phyloP scores from a whole-genome alignment of 345 rosid genomes.

The Capsella bursapastoris region DNA sequence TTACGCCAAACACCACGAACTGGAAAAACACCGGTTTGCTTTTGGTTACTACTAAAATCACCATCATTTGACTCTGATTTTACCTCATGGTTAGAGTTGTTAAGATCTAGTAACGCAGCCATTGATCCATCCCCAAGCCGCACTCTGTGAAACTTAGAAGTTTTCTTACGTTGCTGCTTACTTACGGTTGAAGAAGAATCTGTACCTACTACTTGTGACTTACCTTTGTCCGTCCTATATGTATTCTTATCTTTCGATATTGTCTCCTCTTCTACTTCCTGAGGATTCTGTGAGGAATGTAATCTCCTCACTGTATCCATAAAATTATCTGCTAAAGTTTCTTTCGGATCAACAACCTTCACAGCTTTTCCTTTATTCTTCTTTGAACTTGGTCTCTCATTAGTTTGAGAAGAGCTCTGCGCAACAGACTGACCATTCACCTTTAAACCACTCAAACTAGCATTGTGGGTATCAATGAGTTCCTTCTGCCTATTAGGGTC shows the following conservation, averaged over 20 bases:
- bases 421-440: slow-evolving; percentile 36
- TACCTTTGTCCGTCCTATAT: slow-evolving; percentile 63
- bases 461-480: slow-evolving; percentile 67
- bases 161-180: slow-evolving; percentile 69
- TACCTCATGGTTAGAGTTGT: slow-evolving; percentile 49
- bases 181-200: slow-evolving; percentile 42
- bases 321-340: slow-evolving; percentile 61
- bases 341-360: slow-evolving; percentile 47
- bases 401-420: slow-evolving; percentile 38
- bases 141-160: slow-evolving; percentile 73
- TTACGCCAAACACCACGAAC: slow-evolving; percentile 77
- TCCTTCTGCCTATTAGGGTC: slow-evolving; percentile 84
- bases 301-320: slow-evolving; percentile 63
- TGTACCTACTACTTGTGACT: slow-evolving; percentile 44
- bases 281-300: slow-evolving; percentile 52
- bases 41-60: slow-evolving; percentile 37
- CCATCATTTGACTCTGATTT: slow-evolving; percentile 43
- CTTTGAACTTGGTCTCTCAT: slow-evolving; percentile 37
- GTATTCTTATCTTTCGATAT: slow-evolving; percentile 56
- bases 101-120: slow-evolving; percentile 61
- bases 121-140: slow-evolving; percentile 88
- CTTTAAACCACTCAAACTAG: slow-evolving; percentile 48
- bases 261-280: slow-evolving; percentile 49
- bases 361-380: slow-evolving; percentile 58
- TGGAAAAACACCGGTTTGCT: slow-evolving; percentile 48